Percentiles rank a stretch among this genome's conserved stretches.
Evolutionary conservation across 1,284 basidiomycete species (phyloP).

Genomic region (Lignosus rhinocerotis): DNA sequence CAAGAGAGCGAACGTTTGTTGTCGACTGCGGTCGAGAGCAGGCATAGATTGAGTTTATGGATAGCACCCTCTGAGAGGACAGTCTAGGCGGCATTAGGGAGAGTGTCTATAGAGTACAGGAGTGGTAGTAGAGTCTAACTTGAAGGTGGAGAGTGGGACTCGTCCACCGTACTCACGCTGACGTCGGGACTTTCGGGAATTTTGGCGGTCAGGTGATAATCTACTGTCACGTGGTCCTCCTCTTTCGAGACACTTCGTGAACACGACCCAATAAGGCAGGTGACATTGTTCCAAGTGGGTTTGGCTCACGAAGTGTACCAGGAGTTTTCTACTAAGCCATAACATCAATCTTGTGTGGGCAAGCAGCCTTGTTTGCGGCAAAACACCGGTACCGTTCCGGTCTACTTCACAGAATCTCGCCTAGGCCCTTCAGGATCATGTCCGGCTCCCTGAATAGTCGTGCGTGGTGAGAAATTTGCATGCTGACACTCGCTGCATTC

Average conservation of each 20-base stretch:
- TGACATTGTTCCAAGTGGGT: neutral
- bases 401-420: neutral
- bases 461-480: neutral
- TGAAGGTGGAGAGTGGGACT: neutral
- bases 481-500: neutral
- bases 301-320: neutral
- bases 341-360: neutral
- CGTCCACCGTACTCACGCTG: slow-evolving; percentile 1
- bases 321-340: neutral
- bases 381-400: neutral
- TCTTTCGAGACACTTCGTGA: slow-evolving; percentile 19
- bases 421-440: neutral
- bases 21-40: slow-evolving; percentile 43
- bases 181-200: slow-evolving; percentile 21
- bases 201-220: slow-evolving; percentile 15
- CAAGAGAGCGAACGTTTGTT: slow-evolving; percentile 42
- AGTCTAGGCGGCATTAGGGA: slow-evolving; percentile 45
- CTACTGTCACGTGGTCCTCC: slow-evolving; percentile 9
- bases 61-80: slow-evolving; percentile 50
- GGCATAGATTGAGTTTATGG: slow-evolving; percentile 58
- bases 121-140: slow-evolving; percentile 3
- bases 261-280: slow-evolving; percentile 5
- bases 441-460: neutral
- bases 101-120: slow-evolving; percentile 12
- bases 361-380: neutral